A percentile compares a stretch with the other conserved stretches of the same genome.
phyloP scores from a whole-genome alignment of 768 basidiomycete genomes.

The Suillus placidus region DNA sequence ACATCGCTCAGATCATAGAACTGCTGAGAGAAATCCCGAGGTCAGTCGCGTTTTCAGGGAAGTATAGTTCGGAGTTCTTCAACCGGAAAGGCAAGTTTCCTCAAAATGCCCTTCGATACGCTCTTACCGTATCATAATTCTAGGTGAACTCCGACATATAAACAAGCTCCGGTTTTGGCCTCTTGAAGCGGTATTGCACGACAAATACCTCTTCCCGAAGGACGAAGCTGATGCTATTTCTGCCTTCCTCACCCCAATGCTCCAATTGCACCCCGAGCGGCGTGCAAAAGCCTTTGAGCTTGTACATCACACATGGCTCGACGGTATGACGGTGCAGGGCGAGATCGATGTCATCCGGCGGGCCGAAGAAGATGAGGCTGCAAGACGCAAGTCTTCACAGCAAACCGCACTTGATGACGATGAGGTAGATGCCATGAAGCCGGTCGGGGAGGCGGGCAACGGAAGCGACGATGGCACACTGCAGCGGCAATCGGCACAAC shows the following conservation, averaged over 20 bases:
- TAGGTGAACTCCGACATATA: conserved; percentile 90
- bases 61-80: conserved; percentile 94
- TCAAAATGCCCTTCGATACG: not conserved
- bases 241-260: conserved; percentile 86
- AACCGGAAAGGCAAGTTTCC: conserved; percentile 79
- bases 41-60: conserved; percentile 82
- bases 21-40: conserved; percentile 89
- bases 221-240: conserved; percentile 81
- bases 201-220: conserved; percentile 94
- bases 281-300: conserved; percentile 89
- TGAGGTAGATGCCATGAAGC: conserved; percentile 71
- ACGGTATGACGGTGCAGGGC: conserved; percentile 83
- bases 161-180: conserved; percentile 94
- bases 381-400: conserved; percentile 23
- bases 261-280: conserved; percentile 85
- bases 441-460: conserved; percentile 41
- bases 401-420: conserved; percentile 19
- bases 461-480: conserved; percentile 12
- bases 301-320: conserved; percentile 85
- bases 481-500: conserved; percentile 1
- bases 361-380: conserved; percentile 56
- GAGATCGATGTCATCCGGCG: conserved; percentile 82
- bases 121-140: not conserved
- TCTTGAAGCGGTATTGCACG: conserved; percentile 75
- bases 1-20: conserved; percentile 98